Percentiles rank a stretch among this genome's conserved stretches.
Evolutionary conservation across 73 alveolate genomes (phyloP).

Genomic region (Loxodes magnus): DNA sequence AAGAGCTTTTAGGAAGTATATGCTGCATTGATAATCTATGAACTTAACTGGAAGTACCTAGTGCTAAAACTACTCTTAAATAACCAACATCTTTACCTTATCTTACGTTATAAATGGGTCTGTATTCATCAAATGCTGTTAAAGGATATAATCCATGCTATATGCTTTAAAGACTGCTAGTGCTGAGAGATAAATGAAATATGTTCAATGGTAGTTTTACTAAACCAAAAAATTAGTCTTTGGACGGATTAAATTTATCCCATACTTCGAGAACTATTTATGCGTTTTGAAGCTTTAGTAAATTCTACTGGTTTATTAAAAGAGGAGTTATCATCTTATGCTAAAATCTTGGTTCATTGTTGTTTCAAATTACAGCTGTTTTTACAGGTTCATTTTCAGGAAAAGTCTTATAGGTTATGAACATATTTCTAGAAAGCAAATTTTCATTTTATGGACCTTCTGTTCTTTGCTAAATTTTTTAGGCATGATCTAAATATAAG

Average conservation of each 20-base stretch:
- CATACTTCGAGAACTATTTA: conserved; percentile 43
- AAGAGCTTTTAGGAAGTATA: background rate
- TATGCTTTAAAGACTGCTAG: conserved; percentile 24
- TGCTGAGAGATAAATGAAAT: conserved; percentile 13
- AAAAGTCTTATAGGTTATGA: conserved; percentile 35
- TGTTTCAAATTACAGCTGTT: conserved; percentile 23
- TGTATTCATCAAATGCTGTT: conserved; percentile 38
- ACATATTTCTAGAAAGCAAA: conserved; percentile 40
- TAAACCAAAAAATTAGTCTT: conserved; percentile 37
- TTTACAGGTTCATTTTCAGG: conserved; percentile 28
- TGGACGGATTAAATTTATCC: conserved; percentile 30
- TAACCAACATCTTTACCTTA: conserved; percentile 38
- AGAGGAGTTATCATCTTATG: conserved; percentile 33
- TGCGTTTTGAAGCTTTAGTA: conserved; percentile 19
- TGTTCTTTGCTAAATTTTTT: background rate
- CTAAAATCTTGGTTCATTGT: conserved; percentile 14
- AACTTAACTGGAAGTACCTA: conserved; percentile 38
- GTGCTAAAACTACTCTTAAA: conserved; percentile 34
- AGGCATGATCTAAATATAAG: conserved; percentile 5
- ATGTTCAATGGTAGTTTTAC: conserved; percentile 29
- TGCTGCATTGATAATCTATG: conserved; percentile 5
- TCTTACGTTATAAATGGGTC: conserved; percentile 29
- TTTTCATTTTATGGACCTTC: background rate
- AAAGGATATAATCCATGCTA: conserved; percentile 40
- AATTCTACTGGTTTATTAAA: conserved; percentile 15